phyloP scores from a whole-genome alignment of 2,329 filamentous ascomycete species.

The Aureobasidium musti region DNA sequence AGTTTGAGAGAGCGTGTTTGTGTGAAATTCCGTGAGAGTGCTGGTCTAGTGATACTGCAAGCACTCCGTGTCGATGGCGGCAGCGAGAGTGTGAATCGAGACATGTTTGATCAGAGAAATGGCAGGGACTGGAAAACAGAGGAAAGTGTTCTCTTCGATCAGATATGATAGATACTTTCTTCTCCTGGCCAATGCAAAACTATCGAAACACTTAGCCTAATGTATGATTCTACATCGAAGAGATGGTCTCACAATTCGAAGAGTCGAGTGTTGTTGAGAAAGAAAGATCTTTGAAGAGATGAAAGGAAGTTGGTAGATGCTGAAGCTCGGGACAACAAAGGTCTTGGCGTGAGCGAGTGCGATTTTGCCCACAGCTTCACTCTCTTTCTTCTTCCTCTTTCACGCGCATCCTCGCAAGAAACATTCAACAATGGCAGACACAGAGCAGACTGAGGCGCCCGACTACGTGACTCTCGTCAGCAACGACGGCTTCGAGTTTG shows the following conservation, averaged over 20 bases:
- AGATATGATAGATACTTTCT: neutral
- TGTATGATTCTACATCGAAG: neutral
- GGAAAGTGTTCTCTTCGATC: neutral
- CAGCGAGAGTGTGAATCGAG: neutral
- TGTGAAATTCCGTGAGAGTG: neutral
- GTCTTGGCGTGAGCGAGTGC: conserved; percentile 5
- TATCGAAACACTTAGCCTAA: conserved; percentile 12
- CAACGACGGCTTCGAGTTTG: conserved; percentile 74
- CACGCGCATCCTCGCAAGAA: conserved; percentile 8
- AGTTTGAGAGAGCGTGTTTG: conserved; percentile 11
- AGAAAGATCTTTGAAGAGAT: neutral
- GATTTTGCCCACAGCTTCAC: conserved; percentile 6
- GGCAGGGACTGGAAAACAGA: neutral
- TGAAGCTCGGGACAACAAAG: conserved; percentile 1
- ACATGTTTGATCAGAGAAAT: neutral
- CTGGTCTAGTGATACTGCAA: neutral
- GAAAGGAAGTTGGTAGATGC: neutral
- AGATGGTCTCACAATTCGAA: neutral
- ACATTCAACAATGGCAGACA: conserved; percentile 12
- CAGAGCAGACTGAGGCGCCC: conserved; percentile 30
- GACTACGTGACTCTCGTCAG: conserved; percentile 79
- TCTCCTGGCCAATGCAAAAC: neutral
- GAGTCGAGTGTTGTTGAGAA: neutral
- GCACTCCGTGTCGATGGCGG: neutral
- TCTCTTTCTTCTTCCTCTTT: neutral